These are phyloP conservation scores for Pogostemon cablin DNA, from an alignment of 257 asterid genomes.

Conservation along the genomic window DNA sequence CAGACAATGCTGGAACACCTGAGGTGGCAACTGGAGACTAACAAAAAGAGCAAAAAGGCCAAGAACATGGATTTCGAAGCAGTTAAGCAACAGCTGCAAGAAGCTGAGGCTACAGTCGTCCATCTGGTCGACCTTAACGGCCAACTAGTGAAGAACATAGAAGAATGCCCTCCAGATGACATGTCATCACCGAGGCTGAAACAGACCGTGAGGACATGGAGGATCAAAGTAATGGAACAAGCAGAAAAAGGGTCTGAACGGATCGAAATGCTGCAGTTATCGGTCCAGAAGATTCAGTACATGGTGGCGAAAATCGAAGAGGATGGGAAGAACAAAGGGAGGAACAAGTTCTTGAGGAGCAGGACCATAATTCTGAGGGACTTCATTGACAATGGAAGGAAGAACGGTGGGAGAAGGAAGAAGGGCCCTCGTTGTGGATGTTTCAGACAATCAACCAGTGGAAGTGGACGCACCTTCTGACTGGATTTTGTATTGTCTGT, in stretches of 20 bases:
- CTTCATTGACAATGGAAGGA: constrained; percentile 65
- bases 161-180: constrained; percentile 54
- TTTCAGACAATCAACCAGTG: constrained; percentile 56
- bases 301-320: constrained; percentile 68
- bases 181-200: constrained; percentile 49
- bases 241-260: constrained; percentile 76
- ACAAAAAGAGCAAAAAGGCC: constrained; percentile 49
- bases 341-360: constrained; percentile 54
- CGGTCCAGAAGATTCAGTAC: constrained; percentile 72
- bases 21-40: constrained; percentile 55
- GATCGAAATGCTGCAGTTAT: constrained; percentile 61
- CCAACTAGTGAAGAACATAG: constrained; percentile 62
- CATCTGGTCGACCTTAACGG: constrained; percentile 66
- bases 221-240: constrained; percentile 58
- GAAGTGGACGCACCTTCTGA: constrained; percentile 37
- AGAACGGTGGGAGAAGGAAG: constrained; percentile 59
- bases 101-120: constrained; percentile 68
- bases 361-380: constrained; percentile 69
- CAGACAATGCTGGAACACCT: constrained; percentile 52
- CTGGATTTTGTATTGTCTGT: constrained; percentile 24
- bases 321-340: constrained; percentile 60
- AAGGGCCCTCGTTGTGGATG: constrained; percentile 69
- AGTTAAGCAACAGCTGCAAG: constrained; percentile 65
- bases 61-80: constrained; percentile 55
- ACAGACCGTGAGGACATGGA: constrained; percentile 52